Evolutionary conservation across 208 protist species (phyloP).

Genomic region (Leishmania amazonensis): DNA sequence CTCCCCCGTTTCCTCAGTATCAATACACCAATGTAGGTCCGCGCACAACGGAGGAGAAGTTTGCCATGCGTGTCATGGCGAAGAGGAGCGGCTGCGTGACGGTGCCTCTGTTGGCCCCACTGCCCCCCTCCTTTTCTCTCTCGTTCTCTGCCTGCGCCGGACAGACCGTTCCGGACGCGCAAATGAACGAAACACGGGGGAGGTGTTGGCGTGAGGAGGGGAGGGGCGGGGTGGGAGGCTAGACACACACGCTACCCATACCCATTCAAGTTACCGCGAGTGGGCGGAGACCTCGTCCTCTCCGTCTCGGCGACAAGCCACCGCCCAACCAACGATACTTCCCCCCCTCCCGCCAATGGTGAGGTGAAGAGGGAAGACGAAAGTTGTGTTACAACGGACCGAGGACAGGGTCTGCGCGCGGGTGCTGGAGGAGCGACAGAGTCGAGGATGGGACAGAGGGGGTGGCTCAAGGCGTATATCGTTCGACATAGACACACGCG

Average conservation of each 20-base stretch:
- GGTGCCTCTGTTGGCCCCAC: background rate
- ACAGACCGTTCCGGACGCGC: background rate
- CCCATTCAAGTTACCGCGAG: background rate
- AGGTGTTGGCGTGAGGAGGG: background rate
- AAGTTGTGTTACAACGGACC: background rate
- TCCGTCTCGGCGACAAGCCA: background rate
- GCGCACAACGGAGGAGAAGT: background rate
- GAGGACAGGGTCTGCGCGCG: background rate
- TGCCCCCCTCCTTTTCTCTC: background rate
- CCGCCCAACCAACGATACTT: background rate
- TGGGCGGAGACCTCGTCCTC: background rate
- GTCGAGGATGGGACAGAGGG: background rate
- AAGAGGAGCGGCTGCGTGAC: too few relatives aligned
- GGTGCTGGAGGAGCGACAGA: background rate
- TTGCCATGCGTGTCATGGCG: background rate
- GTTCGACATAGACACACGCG: background rate
- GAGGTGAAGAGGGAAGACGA: background rate
- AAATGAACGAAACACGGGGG: background rate
- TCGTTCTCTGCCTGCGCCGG: background rate
- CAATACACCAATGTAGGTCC: background rate
- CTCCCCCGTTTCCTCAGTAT: background rate
- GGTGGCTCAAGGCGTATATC: background rate
- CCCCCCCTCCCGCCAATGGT: too few relatives aligned
- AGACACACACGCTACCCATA: background rate
- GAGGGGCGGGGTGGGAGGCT: background rate